A percentile compares a stretch with the other conserved stretches of the same genome.
Conservation (phyloP, 2,329 filamentous ascomycete genomes). For the Clarireedia homoeocarpa region DNA sequence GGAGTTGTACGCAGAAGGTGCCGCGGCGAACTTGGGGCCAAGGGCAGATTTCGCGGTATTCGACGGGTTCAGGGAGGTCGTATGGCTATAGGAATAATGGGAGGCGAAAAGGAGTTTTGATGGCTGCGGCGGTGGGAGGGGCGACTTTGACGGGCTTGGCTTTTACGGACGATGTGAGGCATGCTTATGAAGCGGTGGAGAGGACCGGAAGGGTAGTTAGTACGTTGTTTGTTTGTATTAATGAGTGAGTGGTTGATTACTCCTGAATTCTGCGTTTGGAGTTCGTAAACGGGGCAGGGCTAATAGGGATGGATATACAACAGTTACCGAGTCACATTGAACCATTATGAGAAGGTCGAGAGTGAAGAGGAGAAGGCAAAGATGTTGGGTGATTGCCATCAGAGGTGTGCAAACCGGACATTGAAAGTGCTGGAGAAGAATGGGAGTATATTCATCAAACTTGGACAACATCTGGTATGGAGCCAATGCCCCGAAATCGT, state of each 20-base stretch:
- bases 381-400: slow-evolving; percentile 77
- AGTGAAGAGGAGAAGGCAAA: slow-evolving; percentile 57
- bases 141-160: slow-evolving; percentile 33
- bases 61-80: slow-evolving; percentile 8
- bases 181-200: slow-evolving; percentile 66
- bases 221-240: slow-evolving; percentile 73
- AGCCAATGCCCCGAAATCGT: too few relatives aligned
- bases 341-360: slow-evolving; percentile 52
- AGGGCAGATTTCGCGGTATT: not conserved
- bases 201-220: slow-evolving; percentile 71
- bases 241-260: slow-evolving; percentile 57
- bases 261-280: not conserved
- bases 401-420: slow-evolving; percentile 84
- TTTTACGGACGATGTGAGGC: slow-evolving; percentile 63
- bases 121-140: slow-evolving; percentile 21
- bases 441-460: slow-evolving; percentile 96
- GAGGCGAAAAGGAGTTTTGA: slow-evolving; percentile 2
- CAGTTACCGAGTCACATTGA: slow-evolving; percentile 84
- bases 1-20: slow-evolving; percentile 15
- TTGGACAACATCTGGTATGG: slow-evolving; percentile 80
- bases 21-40: not conserved
- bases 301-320: not conserved
- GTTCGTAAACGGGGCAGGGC: not conserved
- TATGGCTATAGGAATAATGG: not conserved
- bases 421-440: slow-evolving; percentile 86